These are phyloP conservation scores for Pyrenochaeta sp. DNA, from an alignment of 2,329 filamentous ascomycete genomes.

Conservation along the genomic window DNA sequence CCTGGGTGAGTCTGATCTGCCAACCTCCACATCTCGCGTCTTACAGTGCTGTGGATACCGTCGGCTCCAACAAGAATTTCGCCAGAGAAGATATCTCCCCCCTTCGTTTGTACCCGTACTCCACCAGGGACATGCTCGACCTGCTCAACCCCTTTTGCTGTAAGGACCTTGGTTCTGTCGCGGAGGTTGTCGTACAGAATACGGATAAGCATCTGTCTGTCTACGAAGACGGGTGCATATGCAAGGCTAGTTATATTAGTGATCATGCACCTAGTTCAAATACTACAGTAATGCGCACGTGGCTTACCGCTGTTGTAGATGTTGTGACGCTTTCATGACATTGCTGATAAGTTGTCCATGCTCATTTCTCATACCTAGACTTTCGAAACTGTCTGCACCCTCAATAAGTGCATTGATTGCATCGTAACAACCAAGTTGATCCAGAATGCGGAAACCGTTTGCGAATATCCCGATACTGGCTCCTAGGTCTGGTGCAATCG, in stretches of 20 bases:
- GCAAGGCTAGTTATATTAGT: constrained; percentile 2
- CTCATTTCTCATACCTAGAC: background rate
- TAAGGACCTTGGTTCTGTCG: constrained; percentile 21
- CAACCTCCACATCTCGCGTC: constrained; percentile 24
- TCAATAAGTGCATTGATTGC: constrained; percentile 1
- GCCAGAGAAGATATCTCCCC: constrained; percentile 12
- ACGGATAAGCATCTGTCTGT: constrained; percentile 20
- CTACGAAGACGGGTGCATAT: constrained; percentile 14
- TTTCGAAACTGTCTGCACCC: background rate
- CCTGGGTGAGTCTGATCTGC: constrained; percentile 5
- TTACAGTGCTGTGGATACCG: constrained; percentile 22
- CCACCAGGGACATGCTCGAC: constrained; percentile 5
- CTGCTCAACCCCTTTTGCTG: constrained; percentile 3
- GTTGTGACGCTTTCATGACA: background rate
- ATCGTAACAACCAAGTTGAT: constrained; percentile 24
- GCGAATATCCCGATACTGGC: constrained; percentile 26
- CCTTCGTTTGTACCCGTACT: constrained; percentile 10
- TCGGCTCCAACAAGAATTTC: constrained; percentile 25
- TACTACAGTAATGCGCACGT: background rate
- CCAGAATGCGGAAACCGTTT: constrained; percentile 24
- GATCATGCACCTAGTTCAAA: background rate
- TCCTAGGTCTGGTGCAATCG: constrained; percentile 20
- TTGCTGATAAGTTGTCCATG: constrained; percentile 1
- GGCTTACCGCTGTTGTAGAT: background rate
- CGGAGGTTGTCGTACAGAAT: constrained; percentile 20